phyloP scores from a whole-genome alignment of 148 eudicot species.

The Vaccinium myrtillus region DNA sequence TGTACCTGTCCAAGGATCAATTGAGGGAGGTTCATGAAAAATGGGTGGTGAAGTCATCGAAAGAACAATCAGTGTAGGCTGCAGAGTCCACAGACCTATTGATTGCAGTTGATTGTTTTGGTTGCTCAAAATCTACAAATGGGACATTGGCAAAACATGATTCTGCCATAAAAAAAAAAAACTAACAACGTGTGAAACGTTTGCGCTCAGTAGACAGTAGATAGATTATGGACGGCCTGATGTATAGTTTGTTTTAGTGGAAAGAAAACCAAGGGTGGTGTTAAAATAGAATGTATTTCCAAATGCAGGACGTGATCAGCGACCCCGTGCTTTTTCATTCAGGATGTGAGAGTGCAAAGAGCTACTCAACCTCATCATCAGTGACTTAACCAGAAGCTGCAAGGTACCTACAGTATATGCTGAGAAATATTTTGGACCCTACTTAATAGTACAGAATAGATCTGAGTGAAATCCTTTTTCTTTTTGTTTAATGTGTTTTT shows the following conservation, averaged over 20 bases:
- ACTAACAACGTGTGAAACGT: background rate
- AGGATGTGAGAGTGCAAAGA: slow-evolving; percentile 31
- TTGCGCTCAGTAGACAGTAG: background rate
- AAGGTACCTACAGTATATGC: background rate
- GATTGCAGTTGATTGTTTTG: background rate
- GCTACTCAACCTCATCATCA: slow-evolving; percentile 27
- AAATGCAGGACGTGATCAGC: slow-evolving; percentile 35
- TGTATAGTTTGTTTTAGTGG: background rate
- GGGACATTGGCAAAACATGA: background rate
- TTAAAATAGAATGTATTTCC: background rate
- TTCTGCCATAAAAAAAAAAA: background rate
- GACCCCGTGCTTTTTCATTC: slow-evolving; percentile 31
- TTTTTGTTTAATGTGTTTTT: background rate
- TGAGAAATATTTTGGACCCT: background rate
- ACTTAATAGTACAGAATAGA: background rate
- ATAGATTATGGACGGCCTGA: background rate
- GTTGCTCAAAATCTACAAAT: background rate
- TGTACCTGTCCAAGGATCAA: background rate
- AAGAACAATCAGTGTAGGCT: background rate
- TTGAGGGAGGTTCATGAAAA: background rate
- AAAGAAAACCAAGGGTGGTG: background rate
- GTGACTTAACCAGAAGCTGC: slow-evolving; percentile 11
- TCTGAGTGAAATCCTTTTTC: background rate
- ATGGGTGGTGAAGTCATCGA: background rate
- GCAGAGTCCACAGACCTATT: background rate